Base-by-base conservation (phyloP, 495 filamentous ascomycete species). In the Chaetomidium leptoderma region DNA sequence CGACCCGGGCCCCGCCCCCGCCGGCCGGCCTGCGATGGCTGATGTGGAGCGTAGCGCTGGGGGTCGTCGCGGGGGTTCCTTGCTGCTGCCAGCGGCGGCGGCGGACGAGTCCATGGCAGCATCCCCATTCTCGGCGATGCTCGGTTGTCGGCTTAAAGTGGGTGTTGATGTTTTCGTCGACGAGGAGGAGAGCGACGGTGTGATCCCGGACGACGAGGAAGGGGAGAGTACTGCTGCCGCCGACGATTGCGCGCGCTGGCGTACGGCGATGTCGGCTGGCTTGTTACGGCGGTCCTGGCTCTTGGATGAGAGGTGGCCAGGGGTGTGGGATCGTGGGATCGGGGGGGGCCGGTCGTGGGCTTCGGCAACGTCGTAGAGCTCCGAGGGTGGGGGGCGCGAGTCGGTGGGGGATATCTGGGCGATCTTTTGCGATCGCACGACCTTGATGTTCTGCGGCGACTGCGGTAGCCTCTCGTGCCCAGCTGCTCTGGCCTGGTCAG, bases 241-340 rank as follows among this genome's bases (percentile, higher is more conserved):
- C 17, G 76, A 80, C 33, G 52, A 55, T 35, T 79, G 77, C 3
- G 78, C 76, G 35, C 79, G 75, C 54, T 78, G 70, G 19, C 80
- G 76, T 48, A 80, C 72, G 24, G 76, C 62, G 23, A 76, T 60
- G 40, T 81, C 78, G 11, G 76, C 75, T 26, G 75, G 64, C 58
- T 72, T 77, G 53, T 70, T 70, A 36, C 74, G 68, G 62, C 74
- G 70, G 58, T 72, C 75, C 51, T 76, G 69, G 59, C 75, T 72
- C 67, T 76, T 79, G 37, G 74, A 72, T 5, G 78, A 69, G 47
- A 82, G 73, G 54, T 81, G 79, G 51, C 79, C 79, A 4, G 79
- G 79, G 0, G 79, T 81, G 57, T 81, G 80, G 44, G 75, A 81
- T 55, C 80, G 70, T 23, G 66, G 65, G 26, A 76, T 63, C 53